Evolutionary conservation across 805 yeast species (phyloP).

Genomic region (Martiniozyma abietophila): DNA sequence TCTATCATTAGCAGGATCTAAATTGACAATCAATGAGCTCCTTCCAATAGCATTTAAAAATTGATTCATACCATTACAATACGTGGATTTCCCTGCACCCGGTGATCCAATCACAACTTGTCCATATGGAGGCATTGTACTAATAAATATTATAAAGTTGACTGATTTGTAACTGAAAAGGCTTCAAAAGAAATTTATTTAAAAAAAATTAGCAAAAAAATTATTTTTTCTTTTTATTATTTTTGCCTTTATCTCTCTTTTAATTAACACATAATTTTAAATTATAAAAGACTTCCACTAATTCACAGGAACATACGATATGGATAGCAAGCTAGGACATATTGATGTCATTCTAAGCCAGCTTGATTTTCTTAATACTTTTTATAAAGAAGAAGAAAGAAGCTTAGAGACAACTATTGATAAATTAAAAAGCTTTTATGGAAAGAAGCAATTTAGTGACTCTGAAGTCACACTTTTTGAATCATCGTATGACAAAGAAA

Average conservation of each 20-base stretch:
- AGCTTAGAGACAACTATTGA: too few species aligned
- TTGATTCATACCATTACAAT: slow-evolving; percentile 86
- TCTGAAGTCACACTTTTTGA: slow-evolving; percentile 16
- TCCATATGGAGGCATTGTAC: slow-evolving; percentile 51
- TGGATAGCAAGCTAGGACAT: slow-evolving; percentile 19
- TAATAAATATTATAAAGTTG: neutral
- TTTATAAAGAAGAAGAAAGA: slow-evolving; percentile 22
- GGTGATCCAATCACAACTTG: slow-evolving; percentile 97
- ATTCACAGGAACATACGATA: slow-evolving; percentile 1
- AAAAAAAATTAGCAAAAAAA: neutral
- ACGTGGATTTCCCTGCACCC: slow-evolving; percentile 94
- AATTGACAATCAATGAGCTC: slow-evolving; percentile 70
- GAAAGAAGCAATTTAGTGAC: slow-evolving; percentile 11
- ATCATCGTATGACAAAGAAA: slow-evolving; percentile 17
- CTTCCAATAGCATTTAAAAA: slow-evolving; percentile 92
- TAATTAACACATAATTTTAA: neutral
- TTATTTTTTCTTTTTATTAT: slow-evolving; percentile 1
- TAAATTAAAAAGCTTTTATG: too few species aligned
- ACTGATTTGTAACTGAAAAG: neutral
- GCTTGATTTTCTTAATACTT: slow-evolving; percentile 18
- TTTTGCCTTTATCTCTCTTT: neutral
- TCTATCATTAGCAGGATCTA: slow-evolving; percentile 73
- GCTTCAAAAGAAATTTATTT: neutral
- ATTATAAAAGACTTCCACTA: too few species aligned
- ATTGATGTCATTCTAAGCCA: slow-evolving; percentile 22